Conservation (phyloP, 73 alveolate genomes). For the Tetrahymena elliotti region DNA sequence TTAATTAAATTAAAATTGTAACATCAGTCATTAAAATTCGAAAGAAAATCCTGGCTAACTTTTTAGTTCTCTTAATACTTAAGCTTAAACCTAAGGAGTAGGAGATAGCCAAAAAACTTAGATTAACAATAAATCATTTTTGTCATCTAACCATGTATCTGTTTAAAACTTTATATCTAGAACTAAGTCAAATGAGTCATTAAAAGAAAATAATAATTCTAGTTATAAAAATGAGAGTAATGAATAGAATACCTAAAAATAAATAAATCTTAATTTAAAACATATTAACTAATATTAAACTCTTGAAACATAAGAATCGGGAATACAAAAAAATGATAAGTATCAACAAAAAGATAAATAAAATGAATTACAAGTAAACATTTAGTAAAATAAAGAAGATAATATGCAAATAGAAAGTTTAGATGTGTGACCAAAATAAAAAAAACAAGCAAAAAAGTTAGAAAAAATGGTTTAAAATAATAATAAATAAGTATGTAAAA, state of each 20-base stretch:
- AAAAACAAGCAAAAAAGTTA: too few species aligned
- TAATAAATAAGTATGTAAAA: too few species aligned
- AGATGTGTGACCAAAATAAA: not conserved
- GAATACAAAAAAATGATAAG: not conserved
- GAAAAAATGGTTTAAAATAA: too few species aligned
- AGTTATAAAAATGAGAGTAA: too few species aligned
- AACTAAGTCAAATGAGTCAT: not conserved
- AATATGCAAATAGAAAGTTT: not conserved
- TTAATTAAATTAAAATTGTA: not conserved
- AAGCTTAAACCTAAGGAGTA: not conserved
- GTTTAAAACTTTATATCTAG: not conserved
- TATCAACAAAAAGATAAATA: not conserved
- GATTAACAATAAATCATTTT: not conserved
- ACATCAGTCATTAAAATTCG: not conserved
- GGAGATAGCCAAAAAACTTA: not conserved
- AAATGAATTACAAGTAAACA: not conserved
- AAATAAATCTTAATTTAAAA: not conserved
- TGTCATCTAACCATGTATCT: not conserved
- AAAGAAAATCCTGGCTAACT: not conserved
- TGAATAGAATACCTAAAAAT: not conserved
- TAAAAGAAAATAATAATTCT: not conserved
- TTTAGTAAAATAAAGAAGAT: not conserved
- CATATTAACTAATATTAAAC: not conserved
- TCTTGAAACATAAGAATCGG: not conserved
- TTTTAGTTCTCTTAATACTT: not conserved